Evolutionary conservation across 768 basidiomycete genomes (phyloP), one percentile per base, ranked within the genome.

Genomic region (Psilocybe cyanescens): DNA sequence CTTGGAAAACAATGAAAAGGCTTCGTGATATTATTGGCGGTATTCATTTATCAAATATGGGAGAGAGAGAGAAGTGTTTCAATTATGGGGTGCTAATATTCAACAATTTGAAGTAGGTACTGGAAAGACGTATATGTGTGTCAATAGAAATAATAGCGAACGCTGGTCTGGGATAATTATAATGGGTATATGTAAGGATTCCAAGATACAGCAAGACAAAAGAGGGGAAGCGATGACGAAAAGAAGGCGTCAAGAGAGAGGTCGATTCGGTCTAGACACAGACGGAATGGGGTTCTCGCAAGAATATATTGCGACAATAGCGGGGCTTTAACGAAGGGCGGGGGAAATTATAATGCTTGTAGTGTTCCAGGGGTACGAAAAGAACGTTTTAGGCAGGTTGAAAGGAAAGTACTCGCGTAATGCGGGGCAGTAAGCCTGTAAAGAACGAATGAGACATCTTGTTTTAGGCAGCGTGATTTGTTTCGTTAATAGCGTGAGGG

Each of bases 401-500:
- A 71, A 72, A 71, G 70, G 67, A 68, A 62, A 57, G 65, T 55
- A 56, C 58, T 63, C 65, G 66, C 68, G 66, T 69, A 66, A 64
- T 62, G 65, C 69, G 61, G 70, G 64, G 64, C 55, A 56, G 61
- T 39, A 39, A 39, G 64, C 62, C 55, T 53, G 65, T 64, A 68
- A 71, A 63, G 67, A 70, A 66, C 56, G 71, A 70, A 67, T 60
- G 69, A 65, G 65, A 68, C 64, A 53, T 68, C 65, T 68, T 69
- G 68, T 66, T 69, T 68, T 63, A 59, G 66, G 65, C 62, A 69
- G 65, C 70, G 68, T 73, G 70, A 66, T 66, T 67, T 58, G 67
- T 69, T 66, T 72, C 68, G 65, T 71, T 63, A 69, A 68, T 68
- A 73, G 68, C 68, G 66, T 66, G 70, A 66, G 68, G 60, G 58